These are phyloP conservation scores for Microbotryum saponariae DNA, from an alignment of 1,284 basidiomycete species.

Conservation along the genomic window DNA sequence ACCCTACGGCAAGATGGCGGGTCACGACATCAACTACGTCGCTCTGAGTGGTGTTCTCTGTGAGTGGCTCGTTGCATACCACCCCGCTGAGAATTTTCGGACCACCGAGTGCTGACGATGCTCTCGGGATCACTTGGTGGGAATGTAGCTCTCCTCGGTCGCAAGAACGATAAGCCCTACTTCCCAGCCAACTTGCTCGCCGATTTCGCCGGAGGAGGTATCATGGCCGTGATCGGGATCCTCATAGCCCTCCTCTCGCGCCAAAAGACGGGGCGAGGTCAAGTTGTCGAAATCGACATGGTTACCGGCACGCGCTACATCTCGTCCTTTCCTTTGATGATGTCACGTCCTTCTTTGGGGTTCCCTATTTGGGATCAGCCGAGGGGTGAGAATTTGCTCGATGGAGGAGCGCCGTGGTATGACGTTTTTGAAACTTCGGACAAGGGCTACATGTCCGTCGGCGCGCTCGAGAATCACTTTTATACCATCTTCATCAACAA, in stretches of 20 bases:
- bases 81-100: background rate
- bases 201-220: constrained; percentile 73
- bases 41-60: constrained; percentile 69
- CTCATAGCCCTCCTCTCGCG: constrained; percentile 66
- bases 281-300: constrained; percentile 72
- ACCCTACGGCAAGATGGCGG: constrained; percentile 38
- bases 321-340: constrained; percentile 59
- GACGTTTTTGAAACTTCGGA: constrained; percentile 64
- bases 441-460: constrained; percentile 66
- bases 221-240: constrained; percentile 65
- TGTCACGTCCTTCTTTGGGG: constrained; percentile 43
- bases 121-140: background rate
- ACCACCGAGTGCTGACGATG: no score
- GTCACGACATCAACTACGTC: constrained; percentile 78
- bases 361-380: constrained; percentile 42
- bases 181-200: constrained; percentile 67
- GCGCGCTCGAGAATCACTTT: constrained; percentile 64
- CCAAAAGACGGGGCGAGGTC: constrained; percentile 54
- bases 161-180: constrained; percentile 51
- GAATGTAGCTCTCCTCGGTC: constrained; percentile 34
- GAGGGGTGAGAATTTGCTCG: constrained; percentile 58
- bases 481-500: constrained; percentile 53
- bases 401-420: constrained; percentile 71
- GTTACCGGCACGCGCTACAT: constrained; percentile 71
- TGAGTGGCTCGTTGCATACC: constrained; percentile 39